Evolutionary conservation across 371 early-diverging fungal genomes (phyloP), one percentile per base, ranked within the genome.

Genomic region (Haplosporangium sp.): DNA sequence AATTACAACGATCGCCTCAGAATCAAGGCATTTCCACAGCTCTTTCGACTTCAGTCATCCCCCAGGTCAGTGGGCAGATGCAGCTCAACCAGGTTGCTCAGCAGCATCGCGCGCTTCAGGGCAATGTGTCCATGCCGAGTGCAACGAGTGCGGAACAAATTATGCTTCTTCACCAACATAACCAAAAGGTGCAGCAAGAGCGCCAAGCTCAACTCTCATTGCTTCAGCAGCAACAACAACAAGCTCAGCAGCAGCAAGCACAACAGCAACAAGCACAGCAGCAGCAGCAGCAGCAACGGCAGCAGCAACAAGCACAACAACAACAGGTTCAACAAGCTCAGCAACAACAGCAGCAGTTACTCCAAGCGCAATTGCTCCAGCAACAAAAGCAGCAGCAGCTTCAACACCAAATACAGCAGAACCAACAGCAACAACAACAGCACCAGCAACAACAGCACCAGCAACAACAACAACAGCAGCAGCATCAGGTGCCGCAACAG

Each of bases 161-260:
- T 0, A 14, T 71, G 51, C 29, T 64, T 6, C 43, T 71, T 21
- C 72, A 69, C 37, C 69, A 71, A 29, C 67, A 67, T 46, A 67
- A 55, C n/a, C 67, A 67, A 47, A 64, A 59, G 20, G 42, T 59
- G 3, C 67, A 67, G 45, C 63, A 62, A 18, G 63, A 62, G 8
- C 67, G 55, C 0, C 67, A 73, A 38, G 67, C 63, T 0, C 63
- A 69, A 6, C 29, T 57, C 18, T 20, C 50, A 0, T 40, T 69
- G 13, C 59, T 64, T 40, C 60, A 62, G 45, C 69, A 69, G 36
- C 69, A 61, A 20, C 62, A 69, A 36, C 69, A 62, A 8, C 14
- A 48, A 45, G 45, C 16, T 4, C 45, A 45, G 45, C 52, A 52
- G n/a, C 54, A 53, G 13, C 59, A 59, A 13, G 18, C 20, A 2